Evolutionary conservation across 2,329 filamentous ascomycete genomes (phyloP).

Genomic region (Phoma sp.): DNA sequence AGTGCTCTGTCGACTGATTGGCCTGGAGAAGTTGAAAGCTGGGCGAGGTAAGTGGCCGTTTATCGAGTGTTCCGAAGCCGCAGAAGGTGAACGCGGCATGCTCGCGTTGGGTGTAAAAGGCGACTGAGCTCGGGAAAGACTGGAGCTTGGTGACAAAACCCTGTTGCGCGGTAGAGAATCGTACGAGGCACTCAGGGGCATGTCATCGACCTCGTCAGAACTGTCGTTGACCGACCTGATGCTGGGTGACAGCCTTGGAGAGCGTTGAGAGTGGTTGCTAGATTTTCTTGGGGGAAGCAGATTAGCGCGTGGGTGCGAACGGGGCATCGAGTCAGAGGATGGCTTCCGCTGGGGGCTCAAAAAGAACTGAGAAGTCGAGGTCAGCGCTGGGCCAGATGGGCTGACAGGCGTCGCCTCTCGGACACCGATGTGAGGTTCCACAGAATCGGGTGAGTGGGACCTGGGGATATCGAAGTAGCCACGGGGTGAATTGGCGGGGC

Average conservation of each 20-base stretch:
- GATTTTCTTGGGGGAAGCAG: constrained; percentile 52
- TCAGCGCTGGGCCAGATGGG: constrained; percentile 37
- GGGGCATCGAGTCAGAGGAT: constrained; percentile 46
- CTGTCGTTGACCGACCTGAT: constrained; percentile 58
- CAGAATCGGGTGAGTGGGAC: constrained; percentile 54
- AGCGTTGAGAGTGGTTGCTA: constrained; percentile 38
- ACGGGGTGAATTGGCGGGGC: constrained; percentile 29
- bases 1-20: constrained; percentile 73
- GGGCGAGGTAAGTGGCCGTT: constrained; percentile 69
- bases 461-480: constrained; percentile 57
- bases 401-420: constrained; percentile 53
- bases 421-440: constrained; percentile 50
- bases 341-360: constrained; percentile 47
- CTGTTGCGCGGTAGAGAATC: constrained; percentile 70
- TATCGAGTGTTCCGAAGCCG: constrained; percentile 79
- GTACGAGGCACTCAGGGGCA: constrained; percentile 62
- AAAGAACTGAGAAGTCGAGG: constrained; percentile 42
- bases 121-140: constrained; percentile 64
- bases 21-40: constrained; percentile 92
- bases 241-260: constrained; percentile 50
- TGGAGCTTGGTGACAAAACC: constrained; percentile 78
- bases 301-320: constrained; percentile 33
- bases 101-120: constrained; percentile 67
- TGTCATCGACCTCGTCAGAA: constrained; percentile 73
- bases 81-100: constrained; percentile 78